Base-by-base conservation (phyloP, 148 eudicot genomes). In the Rhododendron ferrugineum region DNA sequence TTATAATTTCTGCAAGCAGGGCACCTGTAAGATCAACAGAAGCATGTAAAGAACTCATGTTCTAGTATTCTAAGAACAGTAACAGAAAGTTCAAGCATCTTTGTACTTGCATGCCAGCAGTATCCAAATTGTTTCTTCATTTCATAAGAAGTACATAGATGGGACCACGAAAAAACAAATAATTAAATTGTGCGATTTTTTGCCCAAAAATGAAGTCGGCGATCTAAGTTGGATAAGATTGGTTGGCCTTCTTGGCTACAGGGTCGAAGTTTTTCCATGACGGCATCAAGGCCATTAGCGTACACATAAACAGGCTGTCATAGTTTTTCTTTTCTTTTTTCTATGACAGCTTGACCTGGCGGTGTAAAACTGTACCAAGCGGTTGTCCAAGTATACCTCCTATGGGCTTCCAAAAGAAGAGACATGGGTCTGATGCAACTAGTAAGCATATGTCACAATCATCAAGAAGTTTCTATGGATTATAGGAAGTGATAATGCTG, bases 1-100 rank as follows among this genome's bases (percentile, higher is more conserved):
- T 96, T 96, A 87, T 96, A 96, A 64, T 96, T 96, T 93, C 99
- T 91, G 90, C 99, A 96, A 85, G 99, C 98, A 32, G 99, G 99
- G 83, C 98, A 95, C 99, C 99, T 96, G 91, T 83, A 88, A 91
- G 81, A 88, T 22, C 84, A 90, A 81, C 49, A 54, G 68, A 52
- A 87, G 79, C 74, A 78, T 85, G 79, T 36, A 89, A 78, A 84
- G 46, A 86, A 64, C 85, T 15, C 64, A 62, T 81, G 11, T 44
- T 79, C 23, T 34, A 34, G 58, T 60, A 75, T 42, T 11, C 82
- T 56, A 10, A 83, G 37, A 84, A 73, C 42, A 32, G 40, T 7
- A 76, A 40, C 58, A 49, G 11, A 36, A 64, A 50, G 22, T 16
- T 52, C 44, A 32, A 6, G 34, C 34, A 79, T 44, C 83, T 34